phyloP scores from a whole-genome alignment of 495 filamentous ascomycete genomes.

The Penicillium ucsense region DNA sequence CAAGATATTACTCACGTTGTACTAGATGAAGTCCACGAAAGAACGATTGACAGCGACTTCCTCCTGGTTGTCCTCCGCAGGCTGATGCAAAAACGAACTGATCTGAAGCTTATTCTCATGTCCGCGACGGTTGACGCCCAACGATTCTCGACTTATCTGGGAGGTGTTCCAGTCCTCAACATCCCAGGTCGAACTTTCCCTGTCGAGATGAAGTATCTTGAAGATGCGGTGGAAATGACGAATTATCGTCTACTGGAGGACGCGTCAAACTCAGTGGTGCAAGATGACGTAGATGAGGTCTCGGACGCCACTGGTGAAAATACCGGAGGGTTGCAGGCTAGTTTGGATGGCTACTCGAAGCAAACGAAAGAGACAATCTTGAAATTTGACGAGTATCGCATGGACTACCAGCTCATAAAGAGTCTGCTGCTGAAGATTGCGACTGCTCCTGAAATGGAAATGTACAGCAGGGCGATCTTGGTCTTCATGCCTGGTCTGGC shows the following conservation, averaged over 20 bases:
- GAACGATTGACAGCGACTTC: constrained; percentile 93
- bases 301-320: constrained; percentile 32
- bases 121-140: constrained; percentile 91
- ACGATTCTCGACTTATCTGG: constrained; percentile 79
- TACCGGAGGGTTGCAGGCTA: constrained; percentile 28
- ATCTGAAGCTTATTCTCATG: constrained; percentile 85
- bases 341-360: constrained; percentile 60
- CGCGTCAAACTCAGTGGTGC: constrained; percentile 26
- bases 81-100: constrained; percentile 57
- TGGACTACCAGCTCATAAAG: constrained; percentile 76
- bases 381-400: constrained; percentile 74
- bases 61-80: constrained; percentile 81
- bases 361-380: constrained; percentile 63
- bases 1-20: constrained; percentile 85
- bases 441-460: constrained; percentile 47
- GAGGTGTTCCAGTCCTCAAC: constrained; percentile 71
- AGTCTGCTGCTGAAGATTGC: constrained; percentile 65
- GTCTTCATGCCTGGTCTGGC: constrained; percentile 93
- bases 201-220: constrained; percentile 75
- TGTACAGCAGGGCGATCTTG: constrained; percentile 81
- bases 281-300: constrained; percentile 39
- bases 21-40: constrained; percentile 91
- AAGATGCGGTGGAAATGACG: constrained; percentile 82
- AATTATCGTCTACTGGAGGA: constrained; percentile 54
- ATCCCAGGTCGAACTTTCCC: constrained; percentile 92